phyloP scores from a whole-genome alignment of 23 red algal species.

The Cyanidioschyzon merolae region DNA sequence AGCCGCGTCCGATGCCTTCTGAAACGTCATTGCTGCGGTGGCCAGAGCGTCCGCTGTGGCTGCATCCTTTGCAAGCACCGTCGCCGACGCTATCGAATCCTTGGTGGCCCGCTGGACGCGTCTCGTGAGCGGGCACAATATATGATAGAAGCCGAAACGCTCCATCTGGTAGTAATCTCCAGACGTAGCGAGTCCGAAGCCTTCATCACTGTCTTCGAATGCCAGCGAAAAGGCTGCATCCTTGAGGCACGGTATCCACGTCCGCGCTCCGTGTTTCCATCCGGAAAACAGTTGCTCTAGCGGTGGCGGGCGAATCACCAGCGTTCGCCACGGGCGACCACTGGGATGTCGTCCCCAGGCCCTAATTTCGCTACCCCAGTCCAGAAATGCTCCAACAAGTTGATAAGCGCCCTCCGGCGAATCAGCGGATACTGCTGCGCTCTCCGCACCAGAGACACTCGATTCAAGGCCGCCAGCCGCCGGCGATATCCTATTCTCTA shows the following conservation, averaged over 20 bases:
- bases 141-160: neutral
- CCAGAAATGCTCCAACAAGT: neutral
- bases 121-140: neutral
- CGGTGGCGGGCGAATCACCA: neutral
- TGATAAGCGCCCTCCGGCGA: neutral
- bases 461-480: too few species aligned
- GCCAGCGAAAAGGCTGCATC: neutral
- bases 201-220: neutral
- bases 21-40: neutral
- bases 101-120: neutral
- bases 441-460: too few species aligned
- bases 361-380: neutral
- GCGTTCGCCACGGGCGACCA: neutral
- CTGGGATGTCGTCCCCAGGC: neutral
- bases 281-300: neutral
- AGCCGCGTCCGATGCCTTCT: neutral
- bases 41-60: neutral
- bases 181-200: neutral
- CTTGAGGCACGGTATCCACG: neutral
- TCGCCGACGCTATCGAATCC: neutral
- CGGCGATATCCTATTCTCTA: too few species aligned
- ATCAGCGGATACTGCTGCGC: too few species aligned
- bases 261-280: neutral
- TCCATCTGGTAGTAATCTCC: neutral
- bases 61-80: neutral